Base-by-base conservation (phyloP, 2,329 filamentous ascomycete genomes). In the Xylariaceae sp. region DNA sequence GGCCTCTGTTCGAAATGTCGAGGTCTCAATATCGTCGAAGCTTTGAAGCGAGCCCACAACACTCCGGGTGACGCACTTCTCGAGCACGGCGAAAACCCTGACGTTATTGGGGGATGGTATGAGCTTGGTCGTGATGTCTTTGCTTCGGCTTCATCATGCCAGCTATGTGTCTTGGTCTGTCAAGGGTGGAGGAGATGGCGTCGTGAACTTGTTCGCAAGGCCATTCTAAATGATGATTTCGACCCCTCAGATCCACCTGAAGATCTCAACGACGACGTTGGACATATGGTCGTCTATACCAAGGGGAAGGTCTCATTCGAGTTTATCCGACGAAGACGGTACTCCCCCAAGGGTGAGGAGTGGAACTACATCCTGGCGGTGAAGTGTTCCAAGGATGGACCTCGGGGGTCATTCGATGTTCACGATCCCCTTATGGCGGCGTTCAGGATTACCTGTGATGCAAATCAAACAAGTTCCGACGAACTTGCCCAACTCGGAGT, bases 111-210 rank as follows among this genome's bases (percentile, higher is more conserved):
- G 6, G 37, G 39, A 9, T 56, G 55, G 55, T 34, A 56, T 44
- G 13, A 18, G 23, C 37, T 51, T 51, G 49, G 55, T 7, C 55
- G 55, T 23, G 48, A 56, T 35, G 55, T 56, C 2, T 51, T 56
- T n/a, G 23, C 37, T 18, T 56, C 55, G 9, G 48, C 55, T 13
- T 45, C 15, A 2, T 7, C 37, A 37, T 56, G 55, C n/a, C 17
- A 23, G 5, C 44, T 56, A 15, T 56, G 55, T 45, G 48, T 18
- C n/a, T n/a, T 52, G 15, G 35, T 56, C 11, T 17, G 37, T 17
- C 37, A 37, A n/a, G 55, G 55, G 13, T 56, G 55, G 55, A n/a
- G 37, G 37, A 56, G 51, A n/a, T 56, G 55, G 48, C 55, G 55
- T 23, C 35, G 17, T 34, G 17, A 47, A 13, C 18, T 51, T 6